Evolutionary conservation across 2,329 filamentous ascomycete species (phyloP).

Genomic region (Ilyonectria destructans): DNA sequence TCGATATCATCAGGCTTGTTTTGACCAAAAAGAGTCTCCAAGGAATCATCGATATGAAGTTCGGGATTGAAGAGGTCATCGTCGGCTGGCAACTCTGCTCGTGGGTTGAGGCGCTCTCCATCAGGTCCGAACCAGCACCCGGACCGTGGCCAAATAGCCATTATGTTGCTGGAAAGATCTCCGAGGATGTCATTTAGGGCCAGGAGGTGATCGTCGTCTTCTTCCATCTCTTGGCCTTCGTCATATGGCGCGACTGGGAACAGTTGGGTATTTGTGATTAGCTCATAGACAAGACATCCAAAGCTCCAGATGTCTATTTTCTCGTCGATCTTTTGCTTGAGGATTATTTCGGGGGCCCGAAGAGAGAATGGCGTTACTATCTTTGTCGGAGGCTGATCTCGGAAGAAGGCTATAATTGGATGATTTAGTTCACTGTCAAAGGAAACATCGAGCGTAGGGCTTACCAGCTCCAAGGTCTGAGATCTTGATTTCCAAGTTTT

Average conservation of each 20-base stretch:
- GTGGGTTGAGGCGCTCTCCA: background rate
- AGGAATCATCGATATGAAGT: background rate
- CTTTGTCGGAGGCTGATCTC: background rate
- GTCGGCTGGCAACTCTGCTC: background rate
- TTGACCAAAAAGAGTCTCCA: background rate
- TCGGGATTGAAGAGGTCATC: background rate
- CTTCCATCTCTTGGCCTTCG: background rate
- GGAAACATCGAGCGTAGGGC: background rate
- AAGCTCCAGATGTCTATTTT: conserved; percentile 37
- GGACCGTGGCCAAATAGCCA: background rate
- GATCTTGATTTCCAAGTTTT: conserved; percentile 15
- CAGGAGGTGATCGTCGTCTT: conserved; percentile 21
- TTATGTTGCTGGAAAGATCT: background rate
- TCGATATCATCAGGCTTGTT: conserved; percentile 1
- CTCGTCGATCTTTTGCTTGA: conserved; percentile 9
- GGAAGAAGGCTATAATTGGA: conserved; percentile 18
- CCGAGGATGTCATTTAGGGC: background rate
- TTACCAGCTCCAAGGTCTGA: conserved; percentile 36
- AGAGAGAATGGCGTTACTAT: conserved; percentile 10
- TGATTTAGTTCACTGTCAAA: background rate
- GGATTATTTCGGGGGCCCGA: conserved; percentile 31
- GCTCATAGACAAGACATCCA: conserved; percentile 35
- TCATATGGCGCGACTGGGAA: conserved; percentile 10
- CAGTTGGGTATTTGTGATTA: conserved; percentile 25
- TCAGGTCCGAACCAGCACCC: background rate